Conservation (phyloP, 352 stramenopile species). For the Chrysophaeum taylorii region DNA sequence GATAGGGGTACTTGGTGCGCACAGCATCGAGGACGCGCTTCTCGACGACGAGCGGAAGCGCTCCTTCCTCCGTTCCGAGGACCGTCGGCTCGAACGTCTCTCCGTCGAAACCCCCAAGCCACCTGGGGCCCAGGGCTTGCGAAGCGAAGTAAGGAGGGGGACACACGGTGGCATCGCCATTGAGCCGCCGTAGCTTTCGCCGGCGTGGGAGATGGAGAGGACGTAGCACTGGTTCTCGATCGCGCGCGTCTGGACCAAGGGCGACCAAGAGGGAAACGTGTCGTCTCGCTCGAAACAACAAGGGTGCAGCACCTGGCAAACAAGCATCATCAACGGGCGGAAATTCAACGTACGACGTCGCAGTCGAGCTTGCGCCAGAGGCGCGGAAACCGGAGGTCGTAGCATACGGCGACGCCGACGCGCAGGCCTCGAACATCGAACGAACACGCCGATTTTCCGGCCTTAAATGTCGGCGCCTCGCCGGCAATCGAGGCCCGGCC, state of each 20-base stretch:
- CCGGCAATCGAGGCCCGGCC: neutral
- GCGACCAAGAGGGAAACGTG: neutral
- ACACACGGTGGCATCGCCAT: neutral
- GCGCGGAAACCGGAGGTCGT: neutral
- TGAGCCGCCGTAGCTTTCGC: neutral
- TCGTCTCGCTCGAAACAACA: neutral
- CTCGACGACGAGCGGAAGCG: too few species aligned
- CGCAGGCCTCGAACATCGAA: neutral
- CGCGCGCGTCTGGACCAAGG: neutral
- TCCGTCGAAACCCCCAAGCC: too few species aligned
- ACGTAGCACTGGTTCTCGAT: slow-evolving; percentile 1
- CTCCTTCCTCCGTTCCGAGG: too few species aligned
- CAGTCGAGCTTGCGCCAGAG: neutral
- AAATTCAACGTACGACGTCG: too few species aligned
- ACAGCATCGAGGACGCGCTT: too few species aligned
- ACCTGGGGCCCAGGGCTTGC: too few species aligned
- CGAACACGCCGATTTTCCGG: neutral
- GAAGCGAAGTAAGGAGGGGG: too few species aligned
- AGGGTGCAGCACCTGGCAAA: neutral
- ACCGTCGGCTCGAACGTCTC: too few species aligned
- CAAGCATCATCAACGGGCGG: too few species aligned
- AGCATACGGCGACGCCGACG: neutral
- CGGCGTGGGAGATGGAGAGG: neutral
- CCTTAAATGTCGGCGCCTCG: neutral
- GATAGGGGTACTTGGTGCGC: too few species aligned